A percentile compares a stretch with the other conserved stretches of the same genome.
Conservation (phyloP, 1,139 yeast species). For the Yamadazyma dushanensis region DNA sequence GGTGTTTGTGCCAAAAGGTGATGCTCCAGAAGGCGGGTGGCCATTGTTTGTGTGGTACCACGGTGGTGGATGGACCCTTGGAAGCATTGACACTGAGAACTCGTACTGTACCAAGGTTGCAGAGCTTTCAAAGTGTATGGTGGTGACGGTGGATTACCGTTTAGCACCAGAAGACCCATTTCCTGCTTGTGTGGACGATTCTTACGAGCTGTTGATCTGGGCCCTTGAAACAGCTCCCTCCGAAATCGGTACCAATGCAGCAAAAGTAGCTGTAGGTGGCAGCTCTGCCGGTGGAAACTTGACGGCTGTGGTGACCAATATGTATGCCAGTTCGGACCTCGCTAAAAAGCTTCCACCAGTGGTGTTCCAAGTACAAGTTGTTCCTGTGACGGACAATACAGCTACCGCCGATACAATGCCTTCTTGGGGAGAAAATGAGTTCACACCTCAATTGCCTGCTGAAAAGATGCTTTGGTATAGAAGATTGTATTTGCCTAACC, state of each 20-base stretch:
- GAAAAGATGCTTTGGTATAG: slow-evolving; percentile 53
- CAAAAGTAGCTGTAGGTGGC: slow-evolving; percentile 45
- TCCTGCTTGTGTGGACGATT: slow-evolving; percentile 51
- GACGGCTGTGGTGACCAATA: slow-evolving; percentile 43
- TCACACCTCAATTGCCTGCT: slow-evolving; percentile 48
- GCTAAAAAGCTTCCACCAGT: slow-evolving; percentile 34
- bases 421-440: slow-evolving; percentile 44
- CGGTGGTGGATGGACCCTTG: slow-evolving; percentile 55
- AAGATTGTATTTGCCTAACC: slow-evolving; percentile 41
- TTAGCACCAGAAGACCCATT: slow-evolving; percentile 52
- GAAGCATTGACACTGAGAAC: slow-evolving; percentile 45
- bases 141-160: slow-evolving; percentile 42
- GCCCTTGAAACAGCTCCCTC: slow-evolving; percentile 19
- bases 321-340: slow-evolving; percentile 27
- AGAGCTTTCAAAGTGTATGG: slow-evolving; percentile 34
- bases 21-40: slow-evolving; percentile 40
- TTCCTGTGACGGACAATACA: slow-evolving; percentile 51
- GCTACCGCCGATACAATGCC: slow-evolving; percentile 37
- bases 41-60: slow-evolving; percentile 49
- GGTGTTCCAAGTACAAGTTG: slow-evolving; percentile 42
- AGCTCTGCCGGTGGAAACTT: slow-evolving; percentile 53
- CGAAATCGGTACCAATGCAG: slow-evolving; percentile 28
- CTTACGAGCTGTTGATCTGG: slow-evolving; percentile 34
- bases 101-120: slow-evolving; percentile 45
- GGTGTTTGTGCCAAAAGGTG: slow-evolving; percentile 40